A percentile compares a stretch with the other conserved stretches of the same genome.
phyloP scores from a whole-genome alignment of 148 eudicot species.

The Amaranthus palmeri region DNA sequence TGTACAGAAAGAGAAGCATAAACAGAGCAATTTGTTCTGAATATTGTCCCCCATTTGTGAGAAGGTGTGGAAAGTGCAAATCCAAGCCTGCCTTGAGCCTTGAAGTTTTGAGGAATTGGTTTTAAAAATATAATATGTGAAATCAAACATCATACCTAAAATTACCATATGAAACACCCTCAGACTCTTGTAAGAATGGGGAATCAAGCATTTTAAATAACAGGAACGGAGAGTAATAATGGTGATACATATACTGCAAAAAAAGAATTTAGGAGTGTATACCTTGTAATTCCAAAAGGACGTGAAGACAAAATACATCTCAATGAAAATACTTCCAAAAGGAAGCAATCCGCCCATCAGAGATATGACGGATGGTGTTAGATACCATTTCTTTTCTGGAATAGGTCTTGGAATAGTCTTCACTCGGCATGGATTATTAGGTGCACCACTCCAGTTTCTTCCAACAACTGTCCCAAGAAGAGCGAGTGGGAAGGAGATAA shows the following conservation, averaged over 20 bases:
- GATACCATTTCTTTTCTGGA: slow-evolving; percentile 87
- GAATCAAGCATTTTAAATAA: not conserved
- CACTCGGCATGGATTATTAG: slow-evolving; percentile 76
- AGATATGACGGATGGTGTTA: slow-evolving; percentile 71
- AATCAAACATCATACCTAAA: too few species aligned
- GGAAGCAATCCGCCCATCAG: slow-evolving; percentile 84
- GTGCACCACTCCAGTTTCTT: slow-evolving; percentile 73
- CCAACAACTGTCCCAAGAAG: slow-evolving; percentile 85
- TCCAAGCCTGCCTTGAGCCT: too few species aligned
- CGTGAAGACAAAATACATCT: slow-evolving; percentile 73
- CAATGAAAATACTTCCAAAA: slow-evolving; percentile 83
- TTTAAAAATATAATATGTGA: too few species aligned
- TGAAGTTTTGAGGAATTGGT: too few species aligned
- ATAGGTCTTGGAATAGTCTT: slow-evolving; percentile 86
- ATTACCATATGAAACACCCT: too few species aligned
- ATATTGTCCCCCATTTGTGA: too few species aligned
- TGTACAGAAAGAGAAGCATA: too few species aligned
- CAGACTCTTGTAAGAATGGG: too few species aligned
- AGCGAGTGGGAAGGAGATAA: slow-evolving; percentile 80
- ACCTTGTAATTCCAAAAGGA: slow-evolving; percentile 94
- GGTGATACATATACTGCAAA: not conserved
- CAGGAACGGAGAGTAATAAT: not conserved
- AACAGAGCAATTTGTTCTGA: too few species aligned
- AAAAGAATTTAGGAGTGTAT: not conserved
- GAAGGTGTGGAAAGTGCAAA: too few species aligned